These are phyloP conservation scores for Nosema muscidifuracis DNA, from an alignment of 371 early-diverging fungal species.

Conservation along the genomic window DNA sequence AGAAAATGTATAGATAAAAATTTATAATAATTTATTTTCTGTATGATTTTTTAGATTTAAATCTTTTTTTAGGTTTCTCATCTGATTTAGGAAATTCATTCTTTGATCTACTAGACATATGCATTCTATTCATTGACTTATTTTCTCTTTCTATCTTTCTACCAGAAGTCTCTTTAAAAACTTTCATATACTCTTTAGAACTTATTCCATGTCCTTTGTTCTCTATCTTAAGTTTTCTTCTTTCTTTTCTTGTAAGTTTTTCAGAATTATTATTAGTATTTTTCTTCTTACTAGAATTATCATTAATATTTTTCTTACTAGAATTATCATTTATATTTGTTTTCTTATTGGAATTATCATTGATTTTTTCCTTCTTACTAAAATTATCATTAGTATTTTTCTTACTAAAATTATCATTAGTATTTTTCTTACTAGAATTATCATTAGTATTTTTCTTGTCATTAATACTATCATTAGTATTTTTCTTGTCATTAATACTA, in stretches of 20 bases:
- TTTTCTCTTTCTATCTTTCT: not conserved
- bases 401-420: no score
- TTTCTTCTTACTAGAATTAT: not conserved
- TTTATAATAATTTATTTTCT: not conserved
- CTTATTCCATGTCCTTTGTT: conserved; percentile 1
- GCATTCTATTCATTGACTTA: not conserved
- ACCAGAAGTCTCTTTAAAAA: not conserved
- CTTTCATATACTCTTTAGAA: conserved; percentile 14
- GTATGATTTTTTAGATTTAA: not conserved
- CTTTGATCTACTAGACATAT: not conserved
- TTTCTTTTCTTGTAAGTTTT: conserved; percentile 18
- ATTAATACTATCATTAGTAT: no score
- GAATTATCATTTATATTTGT: not conserved
- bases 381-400: no score
- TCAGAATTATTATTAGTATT: not conserved
- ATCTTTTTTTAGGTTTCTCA: not conserved
- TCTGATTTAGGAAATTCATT: not conserved
- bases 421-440: no score
- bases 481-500: no score
- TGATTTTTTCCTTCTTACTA: no score
- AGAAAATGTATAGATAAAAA: not conserved
- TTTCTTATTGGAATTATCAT: not conserved
- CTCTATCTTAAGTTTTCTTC: not conserved
- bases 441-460: no score
- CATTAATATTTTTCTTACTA: not conserved